Evolutionary conservation across 805 yeast genomes (phyloP), one percentile per base, ranked within the genome.

Genomic region (Metschnikowia colocasiae): DNA sequence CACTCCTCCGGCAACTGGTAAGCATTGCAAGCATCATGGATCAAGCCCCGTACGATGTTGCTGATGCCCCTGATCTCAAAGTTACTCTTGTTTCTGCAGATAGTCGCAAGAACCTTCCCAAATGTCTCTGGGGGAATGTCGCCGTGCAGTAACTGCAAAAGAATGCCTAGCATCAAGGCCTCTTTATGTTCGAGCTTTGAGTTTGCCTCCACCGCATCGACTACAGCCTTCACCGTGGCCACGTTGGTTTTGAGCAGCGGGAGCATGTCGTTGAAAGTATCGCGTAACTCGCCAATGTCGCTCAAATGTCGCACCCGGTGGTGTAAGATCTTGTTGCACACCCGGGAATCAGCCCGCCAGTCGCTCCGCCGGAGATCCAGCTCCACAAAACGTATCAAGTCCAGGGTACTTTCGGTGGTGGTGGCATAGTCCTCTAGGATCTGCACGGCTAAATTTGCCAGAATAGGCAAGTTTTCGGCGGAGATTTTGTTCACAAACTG

Each of bases 351-450:
- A 2, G 48, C 31, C 36, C 49, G 39, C 76, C 76, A 72, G 20
- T 54, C 19, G 3, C 44, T 46, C 26, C 58, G 49, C 18, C 59
- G 59, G 39, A 71, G 59, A 45, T 69, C 74, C 15, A 44, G 51
- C 49, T 69, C 74, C 25, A 72, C 59, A 43, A 72, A 72, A 5
- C 57, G 36, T 6, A 63, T 53, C 16, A 71, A 54, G 25, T 71
- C 71, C 5, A 49, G 34, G 1, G 59, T 50, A 29, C 56, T 56
- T 7, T 36, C 50, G 8, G 74, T 64, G 12, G 71, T 64, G 20
- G 52, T 49, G 41, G 63, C 50, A 46, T 62, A 72, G 50, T 72
- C 77, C 35, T 64, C 68, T 12, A 72, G 49, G 2, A 72, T 62
- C 37, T 59, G 52, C 16, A 63, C 47, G 38, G 62, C 46, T 50